Conservation (phyloP, 1,284 basidiomycete species). For the Ceratobasidium sp. region DNA sequence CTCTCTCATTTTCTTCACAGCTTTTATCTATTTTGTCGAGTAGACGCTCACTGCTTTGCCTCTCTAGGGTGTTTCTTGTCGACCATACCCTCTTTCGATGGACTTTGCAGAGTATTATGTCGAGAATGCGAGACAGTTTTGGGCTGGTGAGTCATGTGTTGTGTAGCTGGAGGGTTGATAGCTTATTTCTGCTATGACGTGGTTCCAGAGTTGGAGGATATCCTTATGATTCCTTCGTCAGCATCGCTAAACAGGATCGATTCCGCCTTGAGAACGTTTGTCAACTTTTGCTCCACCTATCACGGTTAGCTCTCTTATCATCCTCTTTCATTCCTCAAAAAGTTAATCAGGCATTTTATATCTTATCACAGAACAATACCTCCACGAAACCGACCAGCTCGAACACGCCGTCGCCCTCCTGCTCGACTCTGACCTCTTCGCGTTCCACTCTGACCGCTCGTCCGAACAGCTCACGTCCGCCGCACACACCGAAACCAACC, state of each 20-base stretch:
- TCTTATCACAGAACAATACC: conserved; percentile 75
- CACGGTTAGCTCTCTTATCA: conserved; percentile 72
- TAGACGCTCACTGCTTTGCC: not conserved
- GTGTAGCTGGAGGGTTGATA: not conserved
- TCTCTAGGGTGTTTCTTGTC: not conserved
- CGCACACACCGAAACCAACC: conserved; percentile 82
- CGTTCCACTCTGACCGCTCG: conserved; percentile 91
- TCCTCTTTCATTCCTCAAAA: not conserved
- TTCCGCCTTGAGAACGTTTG: conserved; percentile 78
- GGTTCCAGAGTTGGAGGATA: conserved; percentile 82
- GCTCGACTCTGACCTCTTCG: conserved; percentile 85
- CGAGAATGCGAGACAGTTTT: conserved; percentile 84
- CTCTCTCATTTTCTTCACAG: not conserved
- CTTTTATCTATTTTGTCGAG: not conserved
- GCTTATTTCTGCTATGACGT: conserved; percentile 30
- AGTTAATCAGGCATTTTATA: too few relatives aligned
- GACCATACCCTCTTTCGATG: conserved; percentile 1
- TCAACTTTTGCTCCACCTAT: conserved; percentile 83
- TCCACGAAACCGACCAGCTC: conserved; percentile 83
- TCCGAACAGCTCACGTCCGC: conserved; percentile 80
- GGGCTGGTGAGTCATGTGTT: conserved; percentile 73
- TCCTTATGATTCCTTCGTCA: conserved; percentile 74
- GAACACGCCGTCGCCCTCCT: conserved; percentile 82
- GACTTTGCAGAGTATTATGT: conserved; percentile 67
- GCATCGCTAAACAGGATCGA: conserved; percentile 80